A percentile compares a stretch with the other conserved stretches of the same genome.
Conservation (phyloP, 2,329 filamentous ascomycete species). For the Calonectria honghensis region DNA sequence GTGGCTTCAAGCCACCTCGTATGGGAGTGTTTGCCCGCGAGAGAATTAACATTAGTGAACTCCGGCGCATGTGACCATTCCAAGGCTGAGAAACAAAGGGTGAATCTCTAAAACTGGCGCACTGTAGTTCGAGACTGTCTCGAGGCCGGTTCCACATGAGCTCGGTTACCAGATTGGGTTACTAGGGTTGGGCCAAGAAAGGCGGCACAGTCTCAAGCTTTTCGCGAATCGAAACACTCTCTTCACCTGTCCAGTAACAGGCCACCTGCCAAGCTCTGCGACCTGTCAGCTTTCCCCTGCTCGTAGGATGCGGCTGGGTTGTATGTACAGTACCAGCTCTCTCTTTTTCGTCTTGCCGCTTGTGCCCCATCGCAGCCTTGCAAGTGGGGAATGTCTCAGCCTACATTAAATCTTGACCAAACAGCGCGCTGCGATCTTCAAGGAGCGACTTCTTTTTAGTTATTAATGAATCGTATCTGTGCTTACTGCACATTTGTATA, state of each 20-base stretch:
- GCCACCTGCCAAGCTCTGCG: neutral
- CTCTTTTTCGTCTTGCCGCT: neutral
- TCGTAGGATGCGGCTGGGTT: neutral
- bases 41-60: neutral
- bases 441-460: neutral
- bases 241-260: neutral
- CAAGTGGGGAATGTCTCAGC: conserved; percentile 9
- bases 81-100: neutral
- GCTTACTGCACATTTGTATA: conserved; percentile 5
- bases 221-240: neutral
- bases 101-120: neutral
- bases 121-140: neutral
- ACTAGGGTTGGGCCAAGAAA: neutral
- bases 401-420: neutral
- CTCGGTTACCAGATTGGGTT: neutral
- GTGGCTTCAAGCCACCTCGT: conserved; percentile 2
- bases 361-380: neutral
- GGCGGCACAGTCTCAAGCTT: neutral
- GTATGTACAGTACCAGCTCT: neutral
- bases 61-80: neutral
- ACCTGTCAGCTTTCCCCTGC: neutral
- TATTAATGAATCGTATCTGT: conserved; percentile 1
- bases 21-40: too few relatives aligned
- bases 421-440: neutral
- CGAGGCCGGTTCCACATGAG: too few relatives aligned